These are phyloP conservation scores for Tuber indicum DNA, from an alignment of 495 filamentous ascomycete genomes.

Conservation along the genomic window DNA sequence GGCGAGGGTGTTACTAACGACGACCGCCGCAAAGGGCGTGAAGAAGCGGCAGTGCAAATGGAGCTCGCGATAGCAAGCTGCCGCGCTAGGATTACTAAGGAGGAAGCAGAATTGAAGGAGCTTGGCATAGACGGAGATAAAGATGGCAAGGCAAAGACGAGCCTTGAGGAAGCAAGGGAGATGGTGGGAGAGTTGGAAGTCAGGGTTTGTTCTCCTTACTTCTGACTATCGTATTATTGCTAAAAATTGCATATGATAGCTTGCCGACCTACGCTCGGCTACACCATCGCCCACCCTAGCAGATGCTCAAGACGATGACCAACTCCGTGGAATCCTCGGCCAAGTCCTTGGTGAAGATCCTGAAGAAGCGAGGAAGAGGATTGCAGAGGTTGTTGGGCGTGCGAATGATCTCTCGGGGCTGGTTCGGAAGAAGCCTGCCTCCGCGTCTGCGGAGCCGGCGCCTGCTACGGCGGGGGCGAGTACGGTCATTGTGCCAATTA, in stretches of 20 bases:
- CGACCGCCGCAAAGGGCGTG: slow-evolving; percentile 60
- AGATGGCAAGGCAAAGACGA: slow-evolving; percentile 48
- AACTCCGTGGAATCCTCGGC: slow-evolving; percentile 64
- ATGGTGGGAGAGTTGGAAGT: slow-evolving; percentile 51
- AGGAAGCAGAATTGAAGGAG: slow-evolving; percentile 58
- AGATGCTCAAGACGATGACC: slow-evolving; percentile 41
- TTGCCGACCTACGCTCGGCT: slow-evolving; percentile 60
- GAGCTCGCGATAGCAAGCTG: slow-evolving; percentile 77
- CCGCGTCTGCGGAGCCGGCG: slow-evolving; percentile 33
- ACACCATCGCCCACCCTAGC: slow-evolving; percentile 54
- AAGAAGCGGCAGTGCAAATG: slow-evolving; percentile 69
- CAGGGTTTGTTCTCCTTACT: slow-evolving; percentile 32
- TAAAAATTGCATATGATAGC: slow-evolving; percentile 45
- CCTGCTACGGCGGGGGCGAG: slow-evolving; percentile 5
- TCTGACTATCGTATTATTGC: neutral
- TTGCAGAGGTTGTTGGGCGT: slow-evolving; percentile 69
- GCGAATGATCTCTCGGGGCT: slow-evolving; percentile 82
- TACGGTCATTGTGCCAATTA: slow-evolving; percentile 10
- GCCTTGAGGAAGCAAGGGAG: slow-evolving; percentile 77
- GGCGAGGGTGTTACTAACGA: slow-evolving; percentile 45
- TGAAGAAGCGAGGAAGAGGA: slow-evolving; percentile 55
- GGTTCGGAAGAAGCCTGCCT: slow-evolving; percentile 62
- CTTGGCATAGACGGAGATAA: slow-evolving; percentile 52
- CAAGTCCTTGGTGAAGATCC: slow-evolving; percentile 63
- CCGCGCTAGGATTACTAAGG: slow-evolving; percentile 63